Evolutionary conservation across 495 filamentous ascomycete species (phyloP).

Genomic region (Diplogelasinospora grovesii): DNA sequence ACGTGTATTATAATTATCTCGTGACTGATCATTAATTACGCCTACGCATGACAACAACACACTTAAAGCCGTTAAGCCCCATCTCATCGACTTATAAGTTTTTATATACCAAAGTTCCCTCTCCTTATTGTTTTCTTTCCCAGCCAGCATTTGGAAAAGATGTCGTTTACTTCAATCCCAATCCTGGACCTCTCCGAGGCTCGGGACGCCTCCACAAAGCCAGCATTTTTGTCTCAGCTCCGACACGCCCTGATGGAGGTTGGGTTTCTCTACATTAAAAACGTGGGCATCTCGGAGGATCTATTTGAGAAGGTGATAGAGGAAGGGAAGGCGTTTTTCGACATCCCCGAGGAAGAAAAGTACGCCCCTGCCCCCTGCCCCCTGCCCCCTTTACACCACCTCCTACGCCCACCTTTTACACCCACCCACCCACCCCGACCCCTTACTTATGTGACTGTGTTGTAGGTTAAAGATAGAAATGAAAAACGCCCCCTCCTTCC

Average conservation of each 20-base stretch:
- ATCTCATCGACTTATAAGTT: too few species aligned
- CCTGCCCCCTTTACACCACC: neutral
- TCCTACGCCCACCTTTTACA: neutral
- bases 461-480: constrained; percentile 81
- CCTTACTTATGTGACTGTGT: too few species aligned
- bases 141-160: too few species aligned
- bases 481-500: constrained; percentile 67
- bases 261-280: constrained; percentile 86
- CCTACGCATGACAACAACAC: constrained; percentile 1
- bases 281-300: constrained; percentile 65
- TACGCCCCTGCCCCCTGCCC: too few species aligned
- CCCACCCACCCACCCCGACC: neutral
- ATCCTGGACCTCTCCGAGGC: constrained; percentile 71
- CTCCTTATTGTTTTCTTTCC: too few species aligned
- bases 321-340: constrained; percentile 70
- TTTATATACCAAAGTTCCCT: neutral
- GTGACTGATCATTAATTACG: too few species aligned
- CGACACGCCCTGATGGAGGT: constrained; percentile 80
- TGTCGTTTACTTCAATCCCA: constrained; percentile 72
- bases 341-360: constrained; percentile 76
- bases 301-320: constrained; percentile 61
- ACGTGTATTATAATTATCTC: too few species aligned
- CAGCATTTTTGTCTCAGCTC: constrained; percentile 62
- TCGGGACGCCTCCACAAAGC: constrained; percentile 59
- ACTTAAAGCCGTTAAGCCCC: neutral